Evolutionary conservation across 352 stramenopile genomes (phyloP), one percentile per base, ranked within the genome.

Genomic region (Blastocystis sp.): DNA sequence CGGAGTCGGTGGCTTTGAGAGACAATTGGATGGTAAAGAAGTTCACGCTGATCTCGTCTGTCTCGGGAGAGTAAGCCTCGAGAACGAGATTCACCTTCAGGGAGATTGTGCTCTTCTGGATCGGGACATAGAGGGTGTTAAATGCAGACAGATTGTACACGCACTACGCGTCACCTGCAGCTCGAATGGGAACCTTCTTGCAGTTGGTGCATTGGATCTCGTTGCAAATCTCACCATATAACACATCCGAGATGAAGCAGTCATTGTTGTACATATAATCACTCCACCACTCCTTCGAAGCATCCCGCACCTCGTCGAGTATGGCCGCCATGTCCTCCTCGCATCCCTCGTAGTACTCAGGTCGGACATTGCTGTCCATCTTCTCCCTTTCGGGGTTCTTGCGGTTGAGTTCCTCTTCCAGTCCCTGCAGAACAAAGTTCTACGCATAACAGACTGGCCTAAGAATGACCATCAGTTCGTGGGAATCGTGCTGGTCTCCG

Each of bases 211-310:
- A 87, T 14, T 59, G 62, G 28, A 87, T 87, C 14, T 60, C 21
- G 62, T 74, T 87, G 38, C 77, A 87, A 62, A 87, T 77, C 45
- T 87, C 62, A 23, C 77, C 77, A 45, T 87, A 87, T 2, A 87
- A 21, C 28, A 61, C 43, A 45, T 87, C 65, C 2, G 62, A 71
- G 65, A 87, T 79, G 52, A 78, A 87, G 41, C 59, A 64, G 45
- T 60, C 38, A 43, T 87, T 87, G 14, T 21, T 19, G 21, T n/a
- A 19, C 38, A 53, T 61, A 56, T 77, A 87, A 21, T n/a, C 34
- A 4, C 48, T 69, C 77, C 77, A 87, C 62, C 62, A 87, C 19
- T 87, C 77, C 21, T 78, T 11, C 28, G 77, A 7, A 10, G 62
- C 71, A 10, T 59, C 28, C 11, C 14, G 71, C 28, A 87, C 17